Evolutionary conservation across 306 rosid genomes (phyloP), one percentile per base, ranked within the genome.

Genomic region (Oemleria cerasiformis): DNA sequence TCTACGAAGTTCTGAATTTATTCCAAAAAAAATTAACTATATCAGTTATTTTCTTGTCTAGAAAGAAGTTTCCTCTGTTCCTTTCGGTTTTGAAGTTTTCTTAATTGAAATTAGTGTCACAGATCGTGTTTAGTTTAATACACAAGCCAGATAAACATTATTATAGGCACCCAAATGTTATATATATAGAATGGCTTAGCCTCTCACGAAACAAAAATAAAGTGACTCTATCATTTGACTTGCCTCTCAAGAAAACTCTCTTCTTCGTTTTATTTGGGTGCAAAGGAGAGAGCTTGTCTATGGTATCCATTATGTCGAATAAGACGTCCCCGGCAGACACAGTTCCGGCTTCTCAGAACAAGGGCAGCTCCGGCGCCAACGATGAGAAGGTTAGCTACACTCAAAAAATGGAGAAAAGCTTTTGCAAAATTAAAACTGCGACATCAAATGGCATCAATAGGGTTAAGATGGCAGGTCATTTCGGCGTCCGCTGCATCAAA

Each of bases 401-500:
- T 10, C 51, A 58, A 41, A 78, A 75, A 21, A 59, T 70, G 67
- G 81, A 17, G 49, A 72, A 76, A 17, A 83, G 81, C 1, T 15
- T 68, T 5, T 79, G 45, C 13, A 79, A 79, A 49, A 76, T 74
- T 4, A 83, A 79, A 23, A 30, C 54, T 0, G 79, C 51, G 0
- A 84, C 86, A n/a, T 72, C 86, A 10, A 74, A 42, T 51, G 78
- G 84, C 15, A 7, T 68, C 67, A 64, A 58, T 56, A 83, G 70
- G 40, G 86, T 79, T 30, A 83, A 83, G 72, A 34, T 30, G 6
- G 82, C 82, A 16, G 73, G 81, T 30, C 15, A 66, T 17, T 42
- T 63, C 23, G 74, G 84, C 17, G 39, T 69, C 16, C 81, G 65
- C 19, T 83, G 84, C 81, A 71, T 83, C 74, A 83, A 69, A n/a